phyloP scores from a whole-genome alignment of 1,284 basidiomycete species.

The Leccinum subrobustum region DNA sequence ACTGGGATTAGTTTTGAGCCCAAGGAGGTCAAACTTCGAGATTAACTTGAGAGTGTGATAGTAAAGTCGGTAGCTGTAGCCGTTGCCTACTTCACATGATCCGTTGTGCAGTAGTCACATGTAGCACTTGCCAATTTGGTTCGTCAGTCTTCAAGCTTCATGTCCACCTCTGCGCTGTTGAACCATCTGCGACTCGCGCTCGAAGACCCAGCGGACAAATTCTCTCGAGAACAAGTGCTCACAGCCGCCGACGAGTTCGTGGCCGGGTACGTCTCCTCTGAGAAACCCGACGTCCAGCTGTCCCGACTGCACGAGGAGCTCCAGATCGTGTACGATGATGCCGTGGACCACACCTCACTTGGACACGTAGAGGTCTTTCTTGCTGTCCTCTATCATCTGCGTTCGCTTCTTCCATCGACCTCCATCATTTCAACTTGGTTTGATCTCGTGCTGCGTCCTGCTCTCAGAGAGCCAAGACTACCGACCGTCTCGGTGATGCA shows the following conservation, averaged over 20 bases:
- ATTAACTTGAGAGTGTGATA: neutral
- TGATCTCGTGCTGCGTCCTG: conserved; percentile 71
- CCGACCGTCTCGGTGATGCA: conserved; percentile 52
- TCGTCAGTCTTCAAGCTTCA: conserved; percentile 30
- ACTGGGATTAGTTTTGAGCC: conserved; percentile 20
- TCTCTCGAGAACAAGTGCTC: conserved; percentile 45
- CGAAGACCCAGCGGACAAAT: conserved; percentile 42
- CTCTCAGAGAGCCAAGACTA: conserved; percentile 70
- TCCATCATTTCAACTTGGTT: conserved; percentile 77
- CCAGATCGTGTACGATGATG: conserved; percentile 58
- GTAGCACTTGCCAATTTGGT: conserved; percentile 14
- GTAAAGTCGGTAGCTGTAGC: conserved; percentile 2
- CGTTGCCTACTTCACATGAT: neutral
- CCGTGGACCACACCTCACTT: conserved; percentile 58
- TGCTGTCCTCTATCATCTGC: conserved; percentile 59
- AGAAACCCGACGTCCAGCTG: conserved; percentile 44
- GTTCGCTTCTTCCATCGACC: conserved; percentile 55
- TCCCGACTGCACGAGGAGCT: conserved; percentile 63
- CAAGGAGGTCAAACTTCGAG: conserved; percentile 12
- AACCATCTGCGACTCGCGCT: conserved; percentile 56
- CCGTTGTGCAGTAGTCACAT: neutral
- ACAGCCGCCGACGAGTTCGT: conserved; percentile 54
- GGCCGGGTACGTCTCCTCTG: conserved; percentile 43
- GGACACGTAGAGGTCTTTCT: conserved; percentile 67
- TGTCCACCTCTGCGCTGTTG: conserved; percentile 43